Evolutionary conservation across 352 stramenopile genomes (phyloP).

Genomic region (Phytophthora pluvialis): DNA sequence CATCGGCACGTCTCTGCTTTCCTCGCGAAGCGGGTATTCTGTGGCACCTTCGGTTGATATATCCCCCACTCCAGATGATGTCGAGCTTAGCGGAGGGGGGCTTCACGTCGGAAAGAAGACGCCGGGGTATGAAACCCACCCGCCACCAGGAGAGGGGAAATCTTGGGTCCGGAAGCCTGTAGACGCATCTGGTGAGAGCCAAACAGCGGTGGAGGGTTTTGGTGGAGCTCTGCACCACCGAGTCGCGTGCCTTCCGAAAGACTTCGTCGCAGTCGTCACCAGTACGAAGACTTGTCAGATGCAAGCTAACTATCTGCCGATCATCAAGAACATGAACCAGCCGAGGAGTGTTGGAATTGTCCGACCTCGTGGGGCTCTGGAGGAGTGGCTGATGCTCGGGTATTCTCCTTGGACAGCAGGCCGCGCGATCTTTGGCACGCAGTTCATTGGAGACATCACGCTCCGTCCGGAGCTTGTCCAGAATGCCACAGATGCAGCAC

Average conservation of each 20-base stretch:
- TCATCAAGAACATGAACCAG: constrained; percentile 87
- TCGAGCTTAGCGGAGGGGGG: constrained; percentile 39
- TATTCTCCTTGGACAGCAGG: constrained; percentile 94
- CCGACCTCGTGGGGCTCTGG: constrained; percentile 76
- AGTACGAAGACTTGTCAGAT: constrained; percentile 82
- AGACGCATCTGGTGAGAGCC: constrained; percentile 55
- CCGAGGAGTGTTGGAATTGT: constrained; percentile 89
- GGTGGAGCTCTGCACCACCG: constrained; percentile 65
- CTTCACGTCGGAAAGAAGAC: constrained; percentile 56
- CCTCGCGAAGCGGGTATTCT: constrained; percentile 44
- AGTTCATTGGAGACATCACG: constrained; percentile 76
- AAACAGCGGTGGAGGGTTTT: constrained; percentile 72
- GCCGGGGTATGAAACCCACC: constrained; percentile 63
- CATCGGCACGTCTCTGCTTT: constrained; percentile 31
- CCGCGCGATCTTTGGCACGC: constrained; percentile 57
- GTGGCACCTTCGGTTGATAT: constrained; percentile 53
- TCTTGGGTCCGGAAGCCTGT: constrained; percentile 67
- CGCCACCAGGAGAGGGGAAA: constrained; percentile 58
- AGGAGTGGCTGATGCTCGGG: constrained; percentile 90
- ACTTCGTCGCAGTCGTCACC: constrained; percentile 69
- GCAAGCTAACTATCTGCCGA: constrained; percentile 78
- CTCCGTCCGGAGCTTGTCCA: constrained; percentile 56
- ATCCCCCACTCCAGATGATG: constrained; percentile 61
- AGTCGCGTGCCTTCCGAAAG: constrained; percentile 67
- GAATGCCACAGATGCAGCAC: constrained; percentile 5